Percentiles rank a stretch among this genome's conserved stretches.
These are phyloP conservation scores for Cercospora sp. DNA, from an alignment of 2,329 filamentous ascomycete genomes.

Conservation along the genomic window DNA sequence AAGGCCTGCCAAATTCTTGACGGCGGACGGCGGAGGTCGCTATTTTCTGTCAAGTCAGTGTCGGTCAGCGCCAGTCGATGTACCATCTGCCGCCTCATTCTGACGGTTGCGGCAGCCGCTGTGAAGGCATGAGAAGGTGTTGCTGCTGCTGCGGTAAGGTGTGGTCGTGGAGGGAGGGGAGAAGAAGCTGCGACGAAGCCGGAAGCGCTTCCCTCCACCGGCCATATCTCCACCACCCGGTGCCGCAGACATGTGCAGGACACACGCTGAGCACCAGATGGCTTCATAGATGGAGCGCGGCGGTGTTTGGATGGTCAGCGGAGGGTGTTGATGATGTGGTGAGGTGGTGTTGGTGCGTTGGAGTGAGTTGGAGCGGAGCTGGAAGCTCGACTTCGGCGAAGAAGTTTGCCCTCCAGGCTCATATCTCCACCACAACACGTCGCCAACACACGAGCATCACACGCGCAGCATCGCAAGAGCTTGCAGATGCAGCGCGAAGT, in stretches of 20 bases:
- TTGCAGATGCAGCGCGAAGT: slow-evolving; percentile 4
- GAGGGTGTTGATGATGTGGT: slow-evolving; percentile 3
- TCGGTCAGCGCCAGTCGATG: background rate
- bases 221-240: slow-evolving; percentile 9
- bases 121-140: background rate
- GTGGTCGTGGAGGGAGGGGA: background rate
- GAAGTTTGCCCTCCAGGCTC: background rate
- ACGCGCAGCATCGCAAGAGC: slow-evolving; percentile 4
- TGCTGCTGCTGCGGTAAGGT: background rate
- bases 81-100: background rate
- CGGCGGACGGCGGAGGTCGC: background rate
- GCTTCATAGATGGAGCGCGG: slow-evolving; percentile 3
- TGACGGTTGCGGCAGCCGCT: background rate
- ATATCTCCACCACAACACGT: slow-evolving; percentile 14
- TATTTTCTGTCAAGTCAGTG: slow-evolving; percentile 1
- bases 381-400: slow-evolving; percentile 1
- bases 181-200: slow-evolving; percentile 11
- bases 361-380: slow-evolving; percentile 7
- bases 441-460: slow-evolving; percentile 12
- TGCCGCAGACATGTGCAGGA: background rate
- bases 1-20: background rate
- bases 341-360: slow-evolving; percentile 9
- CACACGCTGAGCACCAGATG: slow-evolving; percentile 7
- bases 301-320: background rate
- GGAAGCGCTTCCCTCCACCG: slow-evolving; percentile 8